phyloP scores from a whole-genome alignment of 2,329 filamentous ascomycete genomes.

The Penicillium sclerotiorum region DNA sequence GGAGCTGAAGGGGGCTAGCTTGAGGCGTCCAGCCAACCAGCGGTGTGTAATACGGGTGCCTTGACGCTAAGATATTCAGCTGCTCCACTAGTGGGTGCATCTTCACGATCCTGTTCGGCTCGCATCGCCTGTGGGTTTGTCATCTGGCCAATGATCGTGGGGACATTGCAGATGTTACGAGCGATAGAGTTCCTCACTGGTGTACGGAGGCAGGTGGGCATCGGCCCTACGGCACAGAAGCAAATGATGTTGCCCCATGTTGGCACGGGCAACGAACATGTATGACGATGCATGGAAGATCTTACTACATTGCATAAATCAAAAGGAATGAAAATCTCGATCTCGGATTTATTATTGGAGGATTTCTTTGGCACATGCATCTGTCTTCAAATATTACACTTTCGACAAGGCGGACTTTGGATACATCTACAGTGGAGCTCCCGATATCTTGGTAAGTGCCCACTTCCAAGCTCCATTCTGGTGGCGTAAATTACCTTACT shows the following conservation, averaged over 20 bases:
- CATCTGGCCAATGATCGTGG: constrained; percentile 1
- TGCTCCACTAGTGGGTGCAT: constrained; percentile 7
- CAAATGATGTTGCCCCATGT: background rate
- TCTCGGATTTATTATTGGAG: too few species aligned
- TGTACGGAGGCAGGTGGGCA: background rate
- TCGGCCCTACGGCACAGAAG: background rate
- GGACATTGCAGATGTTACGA: constrained; percentile 3
- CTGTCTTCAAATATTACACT: too few species aligned
- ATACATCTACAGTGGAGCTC: too few species aligned
- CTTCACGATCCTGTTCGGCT: constrained; percentile 7
- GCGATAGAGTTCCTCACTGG: constrained; percentile 4
- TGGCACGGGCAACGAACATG: background rate
- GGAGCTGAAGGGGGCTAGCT: constrained; percentile 5
- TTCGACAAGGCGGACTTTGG: too few species aligned
- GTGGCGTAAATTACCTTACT: too few species aligned
- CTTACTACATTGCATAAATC: too few species aligned
- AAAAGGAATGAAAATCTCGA: too few species aligned
- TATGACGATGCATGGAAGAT: background rate
- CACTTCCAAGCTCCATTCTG: too few species aligned
- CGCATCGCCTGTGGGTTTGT: constrained; percentile 10
- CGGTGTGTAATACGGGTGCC: background rate
- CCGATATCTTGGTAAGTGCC: too few species aligned
- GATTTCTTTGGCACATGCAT: too few species aligned
- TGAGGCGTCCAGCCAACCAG: background rate
- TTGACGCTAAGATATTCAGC: constrained; percentile 10